These are phyloP conservation scores for Capsicum rhomboideum DNA, from an alignment of 257 asterid species.

Conservation along the genomic window DNA sequence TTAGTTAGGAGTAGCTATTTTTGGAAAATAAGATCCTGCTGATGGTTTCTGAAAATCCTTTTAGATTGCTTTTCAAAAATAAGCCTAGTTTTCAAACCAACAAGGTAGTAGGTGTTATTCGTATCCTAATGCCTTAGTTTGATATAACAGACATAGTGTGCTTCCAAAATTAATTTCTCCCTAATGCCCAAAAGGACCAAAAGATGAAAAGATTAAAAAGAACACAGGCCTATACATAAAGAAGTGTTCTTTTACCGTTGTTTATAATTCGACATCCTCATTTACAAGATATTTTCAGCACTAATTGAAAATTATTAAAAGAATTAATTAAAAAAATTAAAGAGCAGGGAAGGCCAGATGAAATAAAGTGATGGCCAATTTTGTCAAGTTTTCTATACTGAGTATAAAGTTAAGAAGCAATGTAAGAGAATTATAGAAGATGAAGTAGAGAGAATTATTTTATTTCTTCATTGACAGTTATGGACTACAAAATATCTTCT, in stretches of 20 bases:
- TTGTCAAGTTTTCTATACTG: too few relatives aligned
- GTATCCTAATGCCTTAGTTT: background rate
- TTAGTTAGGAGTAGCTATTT: background rate
- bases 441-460: too few relatives aligned
- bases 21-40: background rate
- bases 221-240: background rate
- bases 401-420: too few relatives aligned
- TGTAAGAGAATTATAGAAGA: too few relatives aligned
- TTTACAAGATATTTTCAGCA: background rate
- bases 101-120: background rate
- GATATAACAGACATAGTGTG: background rate
- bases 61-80: background rate
- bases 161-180: background rate
- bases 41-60: background rate
- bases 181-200: background rate
- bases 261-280: background rate
- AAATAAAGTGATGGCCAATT: too few relatives aligned
- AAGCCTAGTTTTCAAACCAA: background rate
- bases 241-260: background rate
- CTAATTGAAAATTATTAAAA: background rate
- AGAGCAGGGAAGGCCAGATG: slow-evolving; percentile 73
- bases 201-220: too few relatives aligned
- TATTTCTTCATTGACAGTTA: too few relatives aligned
- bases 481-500: too few relatives aligned
- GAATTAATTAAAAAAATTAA: background rate